phyloP scores from a whole-genome alignment of 1,284 basidiomycete species.

The Fomitopsis betulina region DNA sequence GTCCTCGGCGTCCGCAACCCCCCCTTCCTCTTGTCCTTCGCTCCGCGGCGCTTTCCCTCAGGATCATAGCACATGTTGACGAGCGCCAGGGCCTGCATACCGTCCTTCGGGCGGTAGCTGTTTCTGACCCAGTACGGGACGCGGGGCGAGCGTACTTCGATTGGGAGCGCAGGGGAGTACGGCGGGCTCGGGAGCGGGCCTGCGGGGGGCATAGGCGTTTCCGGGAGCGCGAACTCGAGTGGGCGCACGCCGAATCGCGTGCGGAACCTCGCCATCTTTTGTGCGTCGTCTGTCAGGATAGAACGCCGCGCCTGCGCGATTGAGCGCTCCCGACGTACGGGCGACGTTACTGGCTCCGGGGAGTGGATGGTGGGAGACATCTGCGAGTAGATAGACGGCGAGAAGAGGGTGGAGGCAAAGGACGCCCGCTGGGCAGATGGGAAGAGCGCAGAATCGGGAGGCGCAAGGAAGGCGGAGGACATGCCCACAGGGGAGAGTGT shows the following conservation, averaged over 20 bases:
- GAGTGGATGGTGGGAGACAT: background rate
- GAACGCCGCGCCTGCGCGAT: conserved; percentile 16
- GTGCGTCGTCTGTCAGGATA: background rate
- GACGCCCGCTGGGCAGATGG: background rate
- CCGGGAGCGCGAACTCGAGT: conserved; percentile 8
- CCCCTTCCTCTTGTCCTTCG: background rate
- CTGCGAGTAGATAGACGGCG: conserved; percentile 5
- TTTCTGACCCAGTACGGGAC: conserved; percentile 28
- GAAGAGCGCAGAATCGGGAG: background rate
- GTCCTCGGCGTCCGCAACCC: conserved; percentile 21
- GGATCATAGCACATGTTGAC: conserved; percentile 1
- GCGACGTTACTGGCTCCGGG: conserved; percentile 2
- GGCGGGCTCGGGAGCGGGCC: conserved; percentile 14
- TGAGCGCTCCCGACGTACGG: conserved; percentile 13
- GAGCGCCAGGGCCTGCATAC: conserved; percentile 2
- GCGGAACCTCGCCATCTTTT: conserved; percentile 19
- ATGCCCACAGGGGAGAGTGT: background rate
- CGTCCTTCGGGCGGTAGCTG: conserved; percentile 11
- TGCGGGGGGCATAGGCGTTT: conserved; percentile 7
- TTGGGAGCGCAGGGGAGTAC: conserved; percentile 8
- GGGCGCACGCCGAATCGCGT: conserved; percentile 14
- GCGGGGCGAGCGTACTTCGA: conserved; percentile 14
- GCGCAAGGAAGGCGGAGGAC: background rate
- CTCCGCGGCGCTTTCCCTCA: background rate
- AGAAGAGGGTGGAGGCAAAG: background rate